These are phyloP conservation scores for Clitopilus passeckerianus DNA, from an alignment of 768 basidiomycete species.

Conservation along the genomic window DNA sequence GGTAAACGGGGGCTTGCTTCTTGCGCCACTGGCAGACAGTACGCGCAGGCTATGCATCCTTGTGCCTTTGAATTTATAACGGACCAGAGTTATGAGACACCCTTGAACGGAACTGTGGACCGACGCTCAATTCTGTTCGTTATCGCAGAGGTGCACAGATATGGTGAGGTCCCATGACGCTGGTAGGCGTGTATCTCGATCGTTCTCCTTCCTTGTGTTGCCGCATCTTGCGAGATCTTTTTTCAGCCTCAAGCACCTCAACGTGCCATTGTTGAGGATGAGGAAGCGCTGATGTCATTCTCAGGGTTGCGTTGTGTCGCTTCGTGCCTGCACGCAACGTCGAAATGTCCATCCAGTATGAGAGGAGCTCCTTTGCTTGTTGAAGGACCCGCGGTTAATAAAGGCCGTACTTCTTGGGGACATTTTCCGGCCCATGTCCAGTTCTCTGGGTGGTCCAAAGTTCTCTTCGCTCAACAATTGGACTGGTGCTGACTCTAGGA, in stretches of 20 bases:
- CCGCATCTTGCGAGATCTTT: background rate
- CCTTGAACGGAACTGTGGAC: background rate
- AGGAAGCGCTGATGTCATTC: background rate
- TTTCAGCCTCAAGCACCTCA: background rate
- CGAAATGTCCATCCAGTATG: background rate
- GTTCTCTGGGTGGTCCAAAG: too few relatives aligned
- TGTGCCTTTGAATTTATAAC: background rate
- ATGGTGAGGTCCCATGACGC: background rate
- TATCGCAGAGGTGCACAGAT: background rate
- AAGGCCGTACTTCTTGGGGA: too few relatives aligned
- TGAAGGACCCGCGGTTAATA: background rate
- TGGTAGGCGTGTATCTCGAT: background rate
- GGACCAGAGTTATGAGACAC: background rate
- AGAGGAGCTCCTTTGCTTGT: background rate
- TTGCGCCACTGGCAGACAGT: background rate
- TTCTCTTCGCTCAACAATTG: too few relatives aligned
- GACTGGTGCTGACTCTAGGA: too few relatives aligned
- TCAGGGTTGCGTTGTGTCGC: background rate
- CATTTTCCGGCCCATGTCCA: too few relatives aligned
- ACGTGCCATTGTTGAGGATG: background rate
- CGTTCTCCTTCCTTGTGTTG: background rate
- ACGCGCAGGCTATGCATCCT: constrained; percentile 1
- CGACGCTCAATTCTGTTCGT: background rate
- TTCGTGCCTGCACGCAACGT: background rate
- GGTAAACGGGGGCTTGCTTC: background rate